Base-by-base conservation (phyloP, 1,284 basidiomycete genomes). In the Fomes fomentarius region DNA sequence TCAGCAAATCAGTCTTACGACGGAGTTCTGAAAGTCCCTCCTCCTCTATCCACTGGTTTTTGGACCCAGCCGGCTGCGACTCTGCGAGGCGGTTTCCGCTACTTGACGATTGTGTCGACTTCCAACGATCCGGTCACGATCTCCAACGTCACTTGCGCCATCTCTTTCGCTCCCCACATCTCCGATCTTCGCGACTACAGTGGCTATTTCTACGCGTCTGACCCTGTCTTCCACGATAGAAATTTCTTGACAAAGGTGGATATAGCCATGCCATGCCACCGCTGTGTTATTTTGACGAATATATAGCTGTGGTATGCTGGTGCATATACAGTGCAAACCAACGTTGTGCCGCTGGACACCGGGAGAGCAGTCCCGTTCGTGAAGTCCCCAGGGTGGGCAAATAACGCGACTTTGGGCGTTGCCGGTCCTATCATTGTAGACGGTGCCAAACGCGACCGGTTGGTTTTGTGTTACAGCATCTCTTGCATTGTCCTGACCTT, bases 341-440 rank as follows among this genome's bases (percentile, higher is more conserved):
- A 82, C 56, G 80, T 78, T 0, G 79, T 84, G 0, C 71, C 82
- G 0, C 49, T 83, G 17, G 54, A 84, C 54, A 82, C 80, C 0
- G 83, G 82, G 3, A 69, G 83, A n/a, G 66, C 76, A 50, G 74
- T 82, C 0, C 81, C 81, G 0, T 71, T 80, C 53, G 72, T 76
- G 1, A 62, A 64, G 6, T 66, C 70, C 15, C 67, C 69, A 79
- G 82, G 74, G n/a, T 85, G 83, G 83, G 72, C 71, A 24, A 84
- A 84, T 60, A 79, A 83, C 56, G 82, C 81, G 1, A 79, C 73
- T 0, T 69, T 84, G 1, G 82, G 82, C 10, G 71, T 83, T 15
- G 80, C 79, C 7, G 79, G 82, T 0, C 83, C 83, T 4, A 83
- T 85, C 43, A 83, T 85, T 44, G 82, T 85, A 5, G 83, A 85